Evolutionary conservation across 352 stramenopile species (phyloP).

Genomic region (Blastocystis sp.): DNA sequence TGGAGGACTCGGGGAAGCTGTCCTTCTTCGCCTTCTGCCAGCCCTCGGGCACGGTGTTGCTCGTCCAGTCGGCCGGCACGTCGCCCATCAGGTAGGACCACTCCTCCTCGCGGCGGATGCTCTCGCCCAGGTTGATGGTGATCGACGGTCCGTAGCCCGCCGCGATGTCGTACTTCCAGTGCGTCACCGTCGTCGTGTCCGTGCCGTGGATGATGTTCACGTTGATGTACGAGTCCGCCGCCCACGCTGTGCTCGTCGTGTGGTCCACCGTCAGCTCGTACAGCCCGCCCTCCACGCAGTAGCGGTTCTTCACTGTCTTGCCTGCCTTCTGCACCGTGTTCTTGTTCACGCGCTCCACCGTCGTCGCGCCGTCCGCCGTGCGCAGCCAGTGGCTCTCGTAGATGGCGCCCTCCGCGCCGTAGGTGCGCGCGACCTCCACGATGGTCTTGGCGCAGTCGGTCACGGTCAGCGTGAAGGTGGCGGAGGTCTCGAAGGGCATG

Average conservation of each 20-base stretch:
- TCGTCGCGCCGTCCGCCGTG: not conserved
- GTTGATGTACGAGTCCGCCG: slow-evolving; percentile 46
- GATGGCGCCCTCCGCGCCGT: not conserved
- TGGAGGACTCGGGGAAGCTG: slow-evolving; percentile 23
- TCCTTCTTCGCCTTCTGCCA: slow-evolving; percentile 59
- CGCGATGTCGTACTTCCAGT: slow-evolving; percentile 53
- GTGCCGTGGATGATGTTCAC: slow-evolving; percentile 8
- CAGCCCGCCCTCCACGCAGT: slow-evolving; percentile 43
- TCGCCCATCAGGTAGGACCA: slow-evolving; percentile 58
- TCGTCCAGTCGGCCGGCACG: slow-evolving; percentile 4
- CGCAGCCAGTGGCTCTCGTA: slow-evolving; percentile 56
- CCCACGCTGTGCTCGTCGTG: not conserved
- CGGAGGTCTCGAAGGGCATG: not conserved
- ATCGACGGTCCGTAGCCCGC: slow-evolving; percentile 28
- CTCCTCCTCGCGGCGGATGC: slow-evolving; percentile 16
- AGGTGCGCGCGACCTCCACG: slow-evolving; percentile 25
- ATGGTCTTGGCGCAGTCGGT: slow-evolving; percentile 57
- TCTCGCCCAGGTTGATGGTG: slow-evolving; percentile 25
- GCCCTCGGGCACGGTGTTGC: slow-evolving; percentile 3
- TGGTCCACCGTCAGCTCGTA: slow-evolving; percentile 54
- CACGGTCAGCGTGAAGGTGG: slow-evolving; percentile 40
- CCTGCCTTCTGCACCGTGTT: slow-evolving; percentile 55
- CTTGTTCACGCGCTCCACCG: slow-evolving; percentile 26
- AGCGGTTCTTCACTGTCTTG: slow-evolving; percentile 44
- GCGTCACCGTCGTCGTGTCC: not conserved